Base-by-base conservation (phyloP, 2,329 filamentous ascomycete genomes). In the Zopfia rhizophila region DNA sequence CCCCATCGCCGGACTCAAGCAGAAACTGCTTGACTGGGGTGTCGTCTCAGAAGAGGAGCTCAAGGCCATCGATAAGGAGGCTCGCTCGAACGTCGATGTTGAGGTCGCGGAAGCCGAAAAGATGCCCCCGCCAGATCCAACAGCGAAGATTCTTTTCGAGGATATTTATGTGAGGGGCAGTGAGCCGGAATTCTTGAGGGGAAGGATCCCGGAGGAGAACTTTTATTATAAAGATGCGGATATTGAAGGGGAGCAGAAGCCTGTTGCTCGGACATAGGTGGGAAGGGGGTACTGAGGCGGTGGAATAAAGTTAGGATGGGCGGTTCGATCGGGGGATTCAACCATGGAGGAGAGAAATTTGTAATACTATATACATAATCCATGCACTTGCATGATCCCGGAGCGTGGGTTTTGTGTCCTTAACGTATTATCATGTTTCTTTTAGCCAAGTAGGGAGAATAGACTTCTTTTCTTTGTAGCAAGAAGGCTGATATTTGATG, bases 1-100 rank as follows among this genome's bases (percentile, higher is more conserved):
- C 79, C 91, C 94, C 61, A 99, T 99, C 70, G 91, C 92, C 67
- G 94, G 94, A 50, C 86, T 99, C 64, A 97, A 97, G 87, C 89
- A 94, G 82, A 96, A 96, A 83, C 88, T 99, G 60, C 80, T 99
- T 48, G 94, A 99, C 78, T 99, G 94, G 94, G 85, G 85, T 50
- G 88, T 99, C 60, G 87, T 87, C 62, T 86, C 82, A 51, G 94
- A 99, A 82, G 92, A 97, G 28, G 93, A 97, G 79, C 87, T 99
- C 74, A 99, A 99, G 89, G 74, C 75, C 59, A 86, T 99, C 62
- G 94, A 99, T 82, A 97, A 97, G 85, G 86, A 95, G 68, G 92
- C 94, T 13, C 88, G 92, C 70, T 81, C 77, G 72, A 81, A 86
- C 68, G 91, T 99, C 70, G 92, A 94, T 74, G 87, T 85, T 59